Evolutionary conservation across 2,329 filamentous ascomycete species (phyloP), one percentile per base, ranked within the genome.

Genomic region (Amphichorda felina): DNA sequence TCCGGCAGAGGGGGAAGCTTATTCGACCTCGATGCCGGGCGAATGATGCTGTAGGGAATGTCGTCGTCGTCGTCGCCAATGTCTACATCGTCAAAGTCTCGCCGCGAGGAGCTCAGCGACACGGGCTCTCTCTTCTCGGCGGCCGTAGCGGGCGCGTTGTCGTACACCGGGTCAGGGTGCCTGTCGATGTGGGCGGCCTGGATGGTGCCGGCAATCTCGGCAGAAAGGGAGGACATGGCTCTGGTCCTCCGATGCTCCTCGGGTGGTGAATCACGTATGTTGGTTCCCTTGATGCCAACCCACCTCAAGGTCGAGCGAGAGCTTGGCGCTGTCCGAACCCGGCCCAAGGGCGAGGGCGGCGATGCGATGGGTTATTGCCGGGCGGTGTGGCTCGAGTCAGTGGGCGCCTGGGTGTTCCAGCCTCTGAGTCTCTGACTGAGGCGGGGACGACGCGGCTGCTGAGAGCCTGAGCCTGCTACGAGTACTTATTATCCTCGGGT

Each of bases 131-230:
- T 82, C 43, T 65, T 61, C 33, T 79, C 82, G 35, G 80, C 75
- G 35, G 82, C 70, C 15, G 86, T 89, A 26, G 82, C 76, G 8
- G 86, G 86, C 53, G 88, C 88, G 50, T 85, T 53, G 61, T 94
- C 87, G 63, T 84, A 81, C 33, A 54, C 56, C 5, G 79, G 69
- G 27, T 82, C 84, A 0, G 87, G 87, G 35, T 76, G 52, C 32
- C 64, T 71, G 42, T 84, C 80, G 60, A 94, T 79, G 51, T 82
- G 82, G 24, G 78, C 82, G 13, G 82, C 78, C 57, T 95, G 88
- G 44, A 94, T 64, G 24, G 81, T 81, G 49, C 84, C 82, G 31
- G 84, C 82, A 38, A 89, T 61, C 53, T 91, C 75, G 17, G 75
- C 59, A 18, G 76, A 68, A 14, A 74, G 56, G n/a, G 71, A 68